Evolutionary conservation across 257 asterid genomes (phyloP), one percentile per base, ranked within the genome.

Genomic region (Solanum clarkiae): DNA sequence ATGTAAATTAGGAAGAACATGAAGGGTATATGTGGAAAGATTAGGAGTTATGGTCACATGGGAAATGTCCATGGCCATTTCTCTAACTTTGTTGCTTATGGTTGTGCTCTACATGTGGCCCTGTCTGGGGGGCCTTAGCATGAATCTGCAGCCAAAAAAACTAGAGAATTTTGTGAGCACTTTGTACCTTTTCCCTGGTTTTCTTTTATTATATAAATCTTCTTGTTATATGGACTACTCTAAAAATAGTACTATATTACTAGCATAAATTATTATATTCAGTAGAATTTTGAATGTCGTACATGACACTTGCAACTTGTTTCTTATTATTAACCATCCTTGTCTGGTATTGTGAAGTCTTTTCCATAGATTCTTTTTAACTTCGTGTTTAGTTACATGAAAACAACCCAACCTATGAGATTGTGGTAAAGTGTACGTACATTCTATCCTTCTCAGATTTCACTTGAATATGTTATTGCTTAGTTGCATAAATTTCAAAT

Each of bases 1-100:
- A 90, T 90, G 92, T 90, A 86, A 88, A 63, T 68, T 60, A 45
- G 45, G 10, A 44, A 11, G 10, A 82, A 57, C 60, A 62, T 62
- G 85, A 82, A 82, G 85, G 85, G 79, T 62, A 62, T 24, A 62
- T 59, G 24, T 24, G 85, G 62, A 51, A 82, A 82, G 2, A 11
- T 36, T 0, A 14, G 7, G 74, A 68, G 47, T 65, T 18, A 45
- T 44, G 85, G 80, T 32, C 77, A 82, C 85, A 59, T 82, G 85
- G 85, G 71, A 83, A 72, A 69, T 82, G 75, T 24, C 75, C 85
- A 82, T 45, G 85, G 60, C 56, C 26, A 82, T 32, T 16, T 68
- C 60, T 63, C 20, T 9, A 66, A 53, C 16, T 16, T 51, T 51
- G 26, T 84, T 69, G 85, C 44, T 60, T 18, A 42, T 82, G 79